phyloP scores from a whole-genome alignment of 31 red algal genomes.

The Bonnemaisonia californica region DNA sequence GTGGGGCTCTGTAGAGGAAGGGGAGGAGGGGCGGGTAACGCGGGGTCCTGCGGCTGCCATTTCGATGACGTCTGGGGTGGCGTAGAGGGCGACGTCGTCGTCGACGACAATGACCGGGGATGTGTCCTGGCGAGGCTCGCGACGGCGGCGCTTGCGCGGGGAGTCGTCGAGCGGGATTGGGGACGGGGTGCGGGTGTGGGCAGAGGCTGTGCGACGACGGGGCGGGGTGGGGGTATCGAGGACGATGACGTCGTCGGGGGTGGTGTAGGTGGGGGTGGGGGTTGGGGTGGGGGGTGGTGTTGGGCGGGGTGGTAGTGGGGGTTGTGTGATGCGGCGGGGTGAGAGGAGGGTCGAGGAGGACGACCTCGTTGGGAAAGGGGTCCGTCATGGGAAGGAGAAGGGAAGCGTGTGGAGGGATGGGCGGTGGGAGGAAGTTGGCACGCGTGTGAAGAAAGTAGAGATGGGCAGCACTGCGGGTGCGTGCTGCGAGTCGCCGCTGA shows the following conservation, averaged over 20 bases:
- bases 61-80: conserved; percentile 56
- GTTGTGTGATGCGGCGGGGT: conserved; percentile 3
- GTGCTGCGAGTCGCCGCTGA: too few species aligned
- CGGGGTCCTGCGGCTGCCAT: conserved; percentile 50
- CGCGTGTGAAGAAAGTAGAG: too few species aligned
- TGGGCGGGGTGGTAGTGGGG: conserved; percentile 4
- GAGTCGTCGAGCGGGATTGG: conserved; percentile 41
- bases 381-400: not conserved
- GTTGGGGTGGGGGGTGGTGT: not conserved
- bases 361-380: not conserved
- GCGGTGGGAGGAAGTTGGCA: too few species aligned
- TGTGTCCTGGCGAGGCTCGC: conserved; percentile 18
- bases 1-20: not conserved
- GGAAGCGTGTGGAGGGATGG: not conserved
- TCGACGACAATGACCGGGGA: conserved; percentile 40
- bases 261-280: not conserved
- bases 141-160: conserved; percentile 66
- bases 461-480: too few species aligned
- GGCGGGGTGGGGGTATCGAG: conserved; percentile 26
- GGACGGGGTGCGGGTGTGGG: not conserved
- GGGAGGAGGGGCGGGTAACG: conserved; percentile 3
- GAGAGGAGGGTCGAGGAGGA: not conserved
- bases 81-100: conserved; percentile 24
- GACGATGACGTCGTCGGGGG: conserved; percentile 52
- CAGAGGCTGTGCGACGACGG: not conserved